Percentiles rank a stretch among this genome's conserved stretches.
phyloP scores from a whole-genome alignment of 768 basidiomycete genomes.

The Xerocomus brunneocitrinus region DNA sequence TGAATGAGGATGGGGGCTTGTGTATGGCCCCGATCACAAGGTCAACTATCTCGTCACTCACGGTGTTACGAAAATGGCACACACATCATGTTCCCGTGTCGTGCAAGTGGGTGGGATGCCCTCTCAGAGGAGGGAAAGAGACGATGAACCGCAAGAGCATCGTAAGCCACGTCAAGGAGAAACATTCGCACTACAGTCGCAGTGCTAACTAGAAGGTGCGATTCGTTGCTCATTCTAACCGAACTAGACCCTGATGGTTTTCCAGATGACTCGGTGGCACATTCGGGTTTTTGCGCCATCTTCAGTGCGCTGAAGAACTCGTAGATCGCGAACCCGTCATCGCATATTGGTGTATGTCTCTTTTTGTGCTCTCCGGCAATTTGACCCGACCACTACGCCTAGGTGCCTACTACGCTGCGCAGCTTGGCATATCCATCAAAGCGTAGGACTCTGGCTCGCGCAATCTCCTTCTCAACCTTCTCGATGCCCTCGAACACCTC shows the following conservation, averaged over 20 bases:
- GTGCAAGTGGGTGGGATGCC: slow-evolving; percentile 10
- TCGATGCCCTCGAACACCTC: slow-evolving; percentile 74
- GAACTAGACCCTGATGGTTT: not conserved
- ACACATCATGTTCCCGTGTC: rapidly evolving
- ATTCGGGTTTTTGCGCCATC: slow-evolving; percentile 11
- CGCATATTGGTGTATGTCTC: slow-evolving; percentile 88
- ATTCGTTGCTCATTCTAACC: not conserved
- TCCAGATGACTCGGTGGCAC: not conserved
- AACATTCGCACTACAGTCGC: slow-evolving; percentile 9
- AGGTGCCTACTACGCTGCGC: slow-evolving; percentile 92
- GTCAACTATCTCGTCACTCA: not conserved
- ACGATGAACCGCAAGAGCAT: slow-evolving; percentile 15
- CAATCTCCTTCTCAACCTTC: slow-evolving; percentile 65
- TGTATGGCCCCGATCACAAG: slow-evolving; percentile 1
- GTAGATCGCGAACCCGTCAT: slow-evolving; percentile 78
- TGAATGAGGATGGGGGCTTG: not conserved
- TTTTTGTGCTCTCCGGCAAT: not conserved
- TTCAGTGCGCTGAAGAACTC: slow-evolving; percentile 90
- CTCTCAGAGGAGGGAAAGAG: no score
- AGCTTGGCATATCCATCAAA: slow-evolving; percentile 76
- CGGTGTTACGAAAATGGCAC: not conserved
- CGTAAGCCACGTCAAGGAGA: slow-evolving; percentile 13
- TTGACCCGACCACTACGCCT: not conserved
- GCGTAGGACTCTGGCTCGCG: slow-evolving; percentile 61
- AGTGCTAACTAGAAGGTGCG: not conserved